Percentiles rank a stretch among this genome's conserved stretches.
Evolutionary conservation across 176 grass and related monocot genomes (phyloP).

Genomic region (Oryza glaberrima): DNA sequence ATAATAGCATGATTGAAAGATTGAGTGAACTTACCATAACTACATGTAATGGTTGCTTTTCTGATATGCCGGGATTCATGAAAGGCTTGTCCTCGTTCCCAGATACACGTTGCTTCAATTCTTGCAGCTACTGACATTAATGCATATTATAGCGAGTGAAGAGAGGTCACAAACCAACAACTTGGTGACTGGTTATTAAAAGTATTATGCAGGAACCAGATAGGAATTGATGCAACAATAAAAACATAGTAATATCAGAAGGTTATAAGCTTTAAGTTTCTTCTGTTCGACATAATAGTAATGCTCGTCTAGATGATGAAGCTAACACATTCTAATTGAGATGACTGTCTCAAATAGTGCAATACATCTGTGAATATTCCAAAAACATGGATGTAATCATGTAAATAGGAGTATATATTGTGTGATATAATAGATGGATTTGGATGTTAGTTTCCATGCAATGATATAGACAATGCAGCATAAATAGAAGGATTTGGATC

Average conservation of each 20-base stretch:
- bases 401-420: not conserved
- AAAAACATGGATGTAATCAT: constrained; percentile 3
- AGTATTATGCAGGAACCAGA: constrained; percentile 18
- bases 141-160: constrained; percentile 45
- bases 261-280: constrained; percentile 21
- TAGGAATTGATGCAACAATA: constrained; percentile 9
- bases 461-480: not conserved
- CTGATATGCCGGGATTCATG: constrained; percentile 89
- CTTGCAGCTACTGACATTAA: constrained; percentile 98
- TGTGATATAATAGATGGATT: not conserved
- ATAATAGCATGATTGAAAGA: constrained; percentile 3
- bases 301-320: constrained; percentile 18
- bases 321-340: not conserved
- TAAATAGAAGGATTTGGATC: not conserved
- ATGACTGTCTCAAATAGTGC: not conserved
- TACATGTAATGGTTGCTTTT: constrained; percentile 97
- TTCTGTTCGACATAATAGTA: constrained; percentile 21
- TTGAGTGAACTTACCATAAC: constrained; percentile 72
- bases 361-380: not conserved
- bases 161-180: constrained; percentile 15
- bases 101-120: constrained; percentile 89
- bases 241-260: not conserved
- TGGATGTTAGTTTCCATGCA: not conserved
- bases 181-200: constrained; percentile 1
- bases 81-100: constrained; percentile 79